Evolutionary conservation across 768 basidiomycete genomes (phyloP).

Genomic region (Rhodotorula paludigena): DNA sequence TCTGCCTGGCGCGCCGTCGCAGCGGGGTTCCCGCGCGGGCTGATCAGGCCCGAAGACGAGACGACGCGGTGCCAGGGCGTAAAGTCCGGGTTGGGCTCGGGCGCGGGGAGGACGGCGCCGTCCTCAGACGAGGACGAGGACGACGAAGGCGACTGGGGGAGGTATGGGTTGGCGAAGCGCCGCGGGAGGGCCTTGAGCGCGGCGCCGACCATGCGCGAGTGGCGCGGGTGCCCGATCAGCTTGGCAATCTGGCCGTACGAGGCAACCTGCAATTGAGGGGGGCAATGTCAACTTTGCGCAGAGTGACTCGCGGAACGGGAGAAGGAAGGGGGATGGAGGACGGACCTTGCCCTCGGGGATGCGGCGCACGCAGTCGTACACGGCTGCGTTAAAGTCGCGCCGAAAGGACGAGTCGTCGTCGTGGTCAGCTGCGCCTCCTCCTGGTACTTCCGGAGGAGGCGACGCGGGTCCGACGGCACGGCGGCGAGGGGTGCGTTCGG

Average conservation of each 20-base stretch:
- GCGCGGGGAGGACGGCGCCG: slow-evolving; percentile 5
- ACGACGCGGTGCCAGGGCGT: slow-evolving; percentile 36
- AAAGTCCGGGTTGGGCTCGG: slow-evolving; percentile 14
- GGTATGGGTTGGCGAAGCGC: not conserved
- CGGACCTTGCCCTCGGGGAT: slow-evolving; percentile 34
- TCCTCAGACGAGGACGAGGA: not conserved
- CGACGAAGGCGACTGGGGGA: not conserved
- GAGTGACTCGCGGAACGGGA: not conserved
- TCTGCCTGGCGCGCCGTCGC: slow-evolving; percentile 25
- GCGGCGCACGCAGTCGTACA: slow-evolving; percentile 17
- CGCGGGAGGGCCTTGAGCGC: slow-evolving; percentile 11
- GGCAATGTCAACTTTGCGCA: too few species aligned
- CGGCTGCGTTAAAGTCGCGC: slow-evolving; percentile 1
- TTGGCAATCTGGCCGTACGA: slow-evolving; percentile 31
- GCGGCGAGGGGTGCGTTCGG: too few species aligned
- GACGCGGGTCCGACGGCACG: too few species aligned
- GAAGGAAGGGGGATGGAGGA: not conserved
- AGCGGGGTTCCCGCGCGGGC: slow-evolving; percentile 15
- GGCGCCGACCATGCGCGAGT: slow-evolving; percentile 31
- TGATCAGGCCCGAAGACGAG: slow-evolving; percentile 17
- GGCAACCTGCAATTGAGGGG: slow-evolving; percentile 2
- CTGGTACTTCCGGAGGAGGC: too few species aligned
- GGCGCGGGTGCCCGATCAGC: slow-evolving; percentile 22
- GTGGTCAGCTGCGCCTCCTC: too few species aligned
- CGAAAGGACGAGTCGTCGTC: slow-evolving; percentile 4